Percentiles rank a stretch among this genome's conserved stretches.
Conservation (phyloP, 2,329 filamentous ascomycete species). For the Aphanocladium album region DNA sequence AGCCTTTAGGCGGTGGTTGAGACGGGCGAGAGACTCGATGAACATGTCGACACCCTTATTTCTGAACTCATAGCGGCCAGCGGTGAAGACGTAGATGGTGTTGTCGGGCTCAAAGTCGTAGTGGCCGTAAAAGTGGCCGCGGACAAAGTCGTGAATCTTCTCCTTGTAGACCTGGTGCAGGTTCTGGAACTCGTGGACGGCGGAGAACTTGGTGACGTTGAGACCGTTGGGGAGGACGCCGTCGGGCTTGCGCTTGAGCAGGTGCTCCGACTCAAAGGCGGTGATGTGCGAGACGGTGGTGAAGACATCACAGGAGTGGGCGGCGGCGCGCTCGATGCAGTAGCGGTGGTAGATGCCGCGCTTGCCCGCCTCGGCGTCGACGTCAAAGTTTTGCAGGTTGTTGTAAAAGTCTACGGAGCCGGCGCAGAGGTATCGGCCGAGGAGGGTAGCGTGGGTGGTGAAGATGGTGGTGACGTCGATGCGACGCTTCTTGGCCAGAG, state of each 20-base stretch:
- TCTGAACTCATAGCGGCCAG: conserved; percentile 93
- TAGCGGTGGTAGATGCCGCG: conserved; percentile 98
- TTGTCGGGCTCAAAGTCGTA: conserved; percentile 97
- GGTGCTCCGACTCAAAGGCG: conserved; percentile 94
- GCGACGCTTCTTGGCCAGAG: conserved; percentile 84
- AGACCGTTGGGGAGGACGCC: conserved; percentile 94
- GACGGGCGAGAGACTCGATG: conserved; percentile 87
- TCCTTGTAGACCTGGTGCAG: conserved; percentile 94
- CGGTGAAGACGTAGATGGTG: conserved; percentile 96
- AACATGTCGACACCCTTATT: conserved; percentile 99
- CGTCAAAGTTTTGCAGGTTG: conserved; percentile 94
- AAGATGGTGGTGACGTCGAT: conserved; percentile 98
- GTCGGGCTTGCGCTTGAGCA: conserved; percentile 95
- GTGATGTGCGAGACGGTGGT: conserved; percentile 99
- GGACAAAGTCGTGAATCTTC: conserved; percentile 97
- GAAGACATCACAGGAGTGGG: conserved; percentile 92
- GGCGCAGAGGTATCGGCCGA: conserved; percentile 93
- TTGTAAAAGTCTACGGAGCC: conserved; percentile 99
- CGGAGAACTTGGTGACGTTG: conserved; percentile 95
- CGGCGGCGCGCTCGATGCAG: conserved; percentile 91
- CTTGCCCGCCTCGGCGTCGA: conserved; percentile 94
- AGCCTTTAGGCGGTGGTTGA: conserved; percentile 88
- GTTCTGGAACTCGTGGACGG: conserved; percentile 98
- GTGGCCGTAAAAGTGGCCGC: conserved; percentile 96
- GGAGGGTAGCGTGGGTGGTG: conserved; percentile 92